A percentile compares a stretch with the other conserved stretches of the same genome.
Evolutionary conservation across 2,329 filamentous ascomycete species (phyloP).

Genomic region (Fusarium kyushuense): DNA sequence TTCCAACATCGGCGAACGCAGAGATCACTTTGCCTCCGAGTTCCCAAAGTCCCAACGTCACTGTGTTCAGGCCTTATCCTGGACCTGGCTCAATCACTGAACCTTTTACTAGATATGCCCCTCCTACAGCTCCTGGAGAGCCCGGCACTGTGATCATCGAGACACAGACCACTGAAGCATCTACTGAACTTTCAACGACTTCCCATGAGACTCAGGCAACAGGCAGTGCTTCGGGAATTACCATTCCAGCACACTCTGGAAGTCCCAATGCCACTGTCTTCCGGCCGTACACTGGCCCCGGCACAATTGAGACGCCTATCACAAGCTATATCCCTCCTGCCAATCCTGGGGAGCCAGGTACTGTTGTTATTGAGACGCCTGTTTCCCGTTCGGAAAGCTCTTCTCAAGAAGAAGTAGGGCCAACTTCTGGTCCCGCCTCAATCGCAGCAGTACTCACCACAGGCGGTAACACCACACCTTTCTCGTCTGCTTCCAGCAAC

Average conservation of each 20-base stretch:
- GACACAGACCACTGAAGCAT: slow-evolving; percentile 2
- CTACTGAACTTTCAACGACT: background rate
- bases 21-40: slow-evolving; percentile 18
- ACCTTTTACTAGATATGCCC: slow-evolving; percentile 16
- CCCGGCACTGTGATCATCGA: slow-evolving; percentile 25
- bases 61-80: slow-evolving; percentile 15
- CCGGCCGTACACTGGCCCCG: slow-evolving; percentile 6
- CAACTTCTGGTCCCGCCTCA: slow-evolving; percentile 7
- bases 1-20: background rate
- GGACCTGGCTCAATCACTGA: slow-evolving; percentile 19
- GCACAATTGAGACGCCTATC: background rate
- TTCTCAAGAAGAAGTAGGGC: background rate
- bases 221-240: slow-evolving; percentile 1
- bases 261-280: slow-evolving; percentile 3
- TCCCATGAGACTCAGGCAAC: background rate
- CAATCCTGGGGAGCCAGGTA: slow-evolving; percentile 1
- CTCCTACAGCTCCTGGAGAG: slow-evolving; percentile 13
- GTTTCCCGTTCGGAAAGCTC: background rate
- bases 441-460: slow-evolving; percentile 13
- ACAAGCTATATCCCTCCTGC: slow-evolving; percentile 1
- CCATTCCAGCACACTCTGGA: slow-evolving; percentile 6
- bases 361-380: slow-evolving; percentile 17
- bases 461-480: background rate
- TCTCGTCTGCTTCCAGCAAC: slow-evolving; percentile 12
- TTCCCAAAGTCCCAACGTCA: slow-evolving; percentile 12